A percentile compares a stretch with the other conserved stretches of the same genome.
These are phyloP conservation scores for Phyllosticta capitalensis DNA, from an alignment of 2,329 filamentous ascomycete species.

Conservation along the genomic window DNA sequence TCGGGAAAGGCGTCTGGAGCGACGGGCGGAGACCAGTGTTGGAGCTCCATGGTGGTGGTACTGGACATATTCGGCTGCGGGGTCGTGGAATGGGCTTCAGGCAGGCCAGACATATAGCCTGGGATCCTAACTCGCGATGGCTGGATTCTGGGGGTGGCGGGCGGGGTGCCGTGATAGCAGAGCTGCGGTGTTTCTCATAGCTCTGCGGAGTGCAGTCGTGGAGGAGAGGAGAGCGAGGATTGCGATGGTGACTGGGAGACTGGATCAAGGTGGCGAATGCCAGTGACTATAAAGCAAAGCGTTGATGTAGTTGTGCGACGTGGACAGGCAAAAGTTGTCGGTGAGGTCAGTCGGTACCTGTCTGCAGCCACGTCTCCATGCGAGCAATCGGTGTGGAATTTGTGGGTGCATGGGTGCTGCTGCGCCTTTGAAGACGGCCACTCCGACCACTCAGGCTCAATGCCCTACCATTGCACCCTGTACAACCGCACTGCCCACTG, in stretches of 20 bases:
- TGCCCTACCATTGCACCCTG: background rate
- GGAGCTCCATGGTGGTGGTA: slow-evolving; percentile 5
- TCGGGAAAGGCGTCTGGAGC: background rate
- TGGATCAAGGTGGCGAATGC: background rate
- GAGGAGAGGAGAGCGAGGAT: background rate
- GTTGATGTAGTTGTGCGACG: background rate
- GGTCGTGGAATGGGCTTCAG: slow-evolving; percentile 3
- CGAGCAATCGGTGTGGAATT: background rate
- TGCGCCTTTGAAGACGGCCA: background rate
- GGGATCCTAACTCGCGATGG: background rate
- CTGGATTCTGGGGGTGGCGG: background rate
- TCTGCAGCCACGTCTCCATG: background rate
- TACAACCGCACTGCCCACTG: background rate
- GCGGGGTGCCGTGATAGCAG: background rate
- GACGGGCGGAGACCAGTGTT: background rate
- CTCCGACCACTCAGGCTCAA: background rate
- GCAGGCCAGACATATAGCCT: background rate
- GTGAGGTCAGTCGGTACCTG: background rate
- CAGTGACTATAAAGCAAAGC: background rate
- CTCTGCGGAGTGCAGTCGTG: background rate
- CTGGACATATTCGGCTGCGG: background rate
- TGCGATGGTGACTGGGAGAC: too few species aligned
- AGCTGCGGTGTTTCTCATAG: slow-evolving; percentile 4
- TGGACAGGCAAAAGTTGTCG: background rate
- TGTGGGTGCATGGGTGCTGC: background rate